A percentile compares a stretch with the other conserved stretches of the same genome.
Conservation (phyloP, 306 rosid species). For the Fagus sylvatica region DNA sequence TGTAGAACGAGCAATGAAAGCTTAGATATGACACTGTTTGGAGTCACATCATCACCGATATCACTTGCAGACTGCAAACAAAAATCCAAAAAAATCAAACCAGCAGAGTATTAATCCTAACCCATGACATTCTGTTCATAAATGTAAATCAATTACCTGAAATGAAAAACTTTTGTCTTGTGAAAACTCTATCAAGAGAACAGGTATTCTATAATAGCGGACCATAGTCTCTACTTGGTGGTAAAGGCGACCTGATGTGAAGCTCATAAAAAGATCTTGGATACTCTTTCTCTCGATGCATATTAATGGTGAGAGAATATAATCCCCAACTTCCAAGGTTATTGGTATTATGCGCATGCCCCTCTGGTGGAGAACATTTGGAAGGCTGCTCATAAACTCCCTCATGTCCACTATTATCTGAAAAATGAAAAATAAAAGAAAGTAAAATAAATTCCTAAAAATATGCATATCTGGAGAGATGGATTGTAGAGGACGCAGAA, state of each 20-base stretch:
- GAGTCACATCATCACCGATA: slow-evolving; percentile 93
- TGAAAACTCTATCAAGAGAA: slow-evolving; percentile 89
- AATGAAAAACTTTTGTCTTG: slow-evolving; percentile 96
- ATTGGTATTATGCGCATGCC: slow-evolving; percentile 90
- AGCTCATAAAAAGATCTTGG: slow-evolving; percentile 67
- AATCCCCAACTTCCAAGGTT: slow-evolving; percentile 96
- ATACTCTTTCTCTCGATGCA: slow-evolving; percentile 98
- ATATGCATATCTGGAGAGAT: slow-evolving; percentile 19
- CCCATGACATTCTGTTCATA: background rate
- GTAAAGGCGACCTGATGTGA: slow-evolving; percentile 58
- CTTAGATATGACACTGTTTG: slow-evolving; percentile 83
- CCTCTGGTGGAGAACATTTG: slow-evolving; percentile 93
- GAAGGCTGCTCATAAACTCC: slow-evolving; percentile 99
- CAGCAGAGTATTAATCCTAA: slow-evolving; percentile 11
- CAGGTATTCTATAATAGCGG: slow-evolving; percentile 92
- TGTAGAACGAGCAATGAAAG: slow-evolving; percentile 86
- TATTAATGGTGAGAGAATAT: slow-evolving; percentile 86
- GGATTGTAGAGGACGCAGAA: slow-evolving; percentile 10
- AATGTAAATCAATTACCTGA: slow-evolving; percentile 58
- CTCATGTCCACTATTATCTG: slow-evolving; percentile 97
- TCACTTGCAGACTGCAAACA: slow-evolving; percentile 83
- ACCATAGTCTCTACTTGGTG: slow-evolving; percentile 92
- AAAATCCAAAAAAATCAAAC: slow-evolving; percentile 22
- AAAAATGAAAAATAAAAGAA: slow-evolving; percentile 24
- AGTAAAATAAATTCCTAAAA: background rate